phyloP scores from a whole-genome alignment of 1,284 basidiomycete genomes.

The Tremellales sp. region DNA sequence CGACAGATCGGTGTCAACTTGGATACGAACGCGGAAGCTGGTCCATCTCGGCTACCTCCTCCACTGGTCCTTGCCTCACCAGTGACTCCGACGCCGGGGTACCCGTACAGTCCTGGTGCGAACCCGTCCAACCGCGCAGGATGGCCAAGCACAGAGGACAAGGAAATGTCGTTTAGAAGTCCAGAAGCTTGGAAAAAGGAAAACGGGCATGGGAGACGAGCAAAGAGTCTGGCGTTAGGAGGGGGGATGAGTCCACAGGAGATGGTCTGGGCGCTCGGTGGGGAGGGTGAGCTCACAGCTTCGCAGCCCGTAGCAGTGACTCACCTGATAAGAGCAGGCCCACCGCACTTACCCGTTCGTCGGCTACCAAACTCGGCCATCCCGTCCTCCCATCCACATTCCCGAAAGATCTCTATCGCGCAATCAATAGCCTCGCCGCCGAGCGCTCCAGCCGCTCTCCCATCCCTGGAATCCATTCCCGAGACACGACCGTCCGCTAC shows the following conservation, averaged over 20 bases:
- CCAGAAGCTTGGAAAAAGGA: slow-evolving; percentile 24
- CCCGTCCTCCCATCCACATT: slow-evolving; percentile 42
- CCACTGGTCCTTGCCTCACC: slow-evolving; percentile 5
- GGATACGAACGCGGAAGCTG: slow-evolving; percentile 24
- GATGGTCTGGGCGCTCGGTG: slow-evolving; percentile 41
- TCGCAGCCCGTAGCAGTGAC: neutral
- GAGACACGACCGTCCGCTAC: slow-evolving; percentile 4
- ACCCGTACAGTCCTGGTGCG: slow-evolving; percentile 29
- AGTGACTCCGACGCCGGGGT: slow-evolving; percentile 11
- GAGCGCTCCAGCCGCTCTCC: slow-evolving; percentile 2
- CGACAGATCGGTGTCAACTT: slow-evolving; percentile 17
- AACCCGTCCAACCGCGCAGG: slow-evolving; percentile 26
- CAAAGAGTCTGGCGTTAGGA: slow-evolving; percentile 37
- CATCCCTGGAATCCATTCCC: slow-evolving; percentile 5
- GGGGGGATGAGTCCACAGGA: slow-evolving; percentile 42
- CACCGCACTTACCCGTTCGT: slow-evolving; percentile 33
- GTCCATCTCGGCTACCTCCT: slow-evolving; percentile 18
- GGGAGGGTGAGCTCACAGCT: slow-evolving; percentile 19
- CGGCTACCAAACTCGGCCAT: slow-evolving; percentile 22
- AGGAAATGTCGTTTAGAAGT: slow-evolving; percentile 21
- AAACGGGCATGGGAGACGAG: slow-evolving; percentile 26
- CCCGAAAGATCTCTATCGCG: slow-evolving; percentile 40
- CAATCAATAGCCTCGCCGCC: slow-evolving; percentile 17
- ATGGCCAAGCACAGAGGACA: slow-evolving; percentile 14
- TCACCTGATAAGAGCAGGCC: slow-evolving; percentile 13